Evolutionary conservation across 495 filamentous ascomycete species (phyloP).

Genomic region (Trichoderma virens): DNA sequence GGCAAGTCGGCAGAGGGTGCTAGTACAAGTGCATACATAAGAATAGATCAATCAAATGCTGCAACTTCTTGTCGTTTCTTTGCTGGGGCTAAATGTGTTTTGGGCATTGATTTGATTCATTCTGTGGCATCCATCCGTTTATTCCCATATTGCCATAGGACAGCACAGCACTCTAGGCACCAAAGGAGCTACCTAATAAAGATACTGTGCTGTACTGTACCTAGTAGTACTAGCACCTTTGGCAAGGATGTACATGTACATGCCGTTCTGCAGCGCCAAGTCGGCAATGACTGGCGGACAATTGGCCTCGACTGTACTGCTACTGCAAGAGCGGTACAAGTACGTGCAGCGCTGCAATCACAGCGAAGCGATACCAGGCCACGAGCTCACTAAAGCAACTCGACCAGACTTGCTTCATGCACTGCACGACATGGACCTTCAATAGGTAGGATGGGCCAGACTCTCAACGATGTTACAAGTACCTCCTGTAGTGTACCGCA

Average conservation of each 20-base stretch:
- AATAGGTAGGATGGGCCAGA: background rate
- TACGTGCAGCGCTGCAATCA: background rate
- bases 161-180: too few relatives aligned
- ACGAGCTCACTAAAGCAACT: background rate
- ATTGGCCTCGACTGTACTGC: too few relatives aligned
- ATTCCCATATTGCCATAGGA: too few relatives aligned
- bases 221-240: too few relatives aligned
- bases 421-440: background rate
- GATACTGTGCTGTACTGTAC: too few relatives aligned
- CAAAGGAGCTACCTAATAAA: too few relatives aligned
- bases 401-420: background rate
- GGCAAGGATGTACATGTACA: too few relatives aligned
- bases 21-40: background rate
- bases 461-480: background rate
- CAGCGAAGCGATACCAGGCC: background rate
- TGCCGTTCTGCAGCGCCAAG: background rate
- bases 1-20: constrained; percentile 6
- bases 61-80: background rate
- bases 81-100: too few relatives aligned
- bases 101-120: too few relatives aligned
- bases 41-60: background rate
- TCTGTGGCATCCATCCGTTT: too few relatives aligned
- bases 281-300: background rate
- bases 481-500: too few relatives aligned
- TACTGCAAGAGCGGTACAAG: too few relatives aligned